These are phyloP conservation scores for Globisporangium iwayamae DNA, from an alignment of 352 stramenopile genomes.

Conservation along the genomic window DNA sequence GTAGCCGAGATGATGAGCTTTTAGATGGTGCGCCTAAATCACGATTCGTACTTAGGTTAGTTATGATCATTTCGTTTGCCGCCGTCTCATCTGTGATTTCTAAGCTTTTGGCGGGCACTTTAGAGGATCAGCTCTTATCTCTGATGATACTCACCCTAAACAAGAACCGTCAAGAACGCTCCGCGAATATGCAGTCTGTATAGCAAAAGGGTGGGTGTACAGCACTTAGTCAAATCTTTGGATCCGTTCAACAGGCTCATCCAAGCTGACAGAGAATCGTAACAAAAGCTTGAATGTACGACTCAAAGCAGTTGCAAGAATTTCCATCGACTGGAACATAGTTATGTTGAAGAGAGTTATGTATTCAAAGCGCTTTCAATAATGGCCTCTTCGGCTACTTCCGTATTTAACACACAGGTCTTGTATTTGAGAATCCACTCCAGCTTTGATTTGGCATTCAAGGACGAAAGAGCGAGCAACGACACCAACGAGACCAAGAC, in stretches of 20 bases:
- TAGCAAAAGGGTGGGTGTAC: too few relatives aligned
- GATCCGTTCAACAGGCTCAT: too few relatives aligned
- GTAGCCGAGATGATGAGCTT: not conserved
- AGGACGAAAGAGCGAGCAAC: not conserved
- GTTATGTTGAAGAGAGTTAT: too few relatives aligned
- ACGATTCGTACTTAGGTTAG: not conserved
- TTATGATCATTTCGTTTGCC: not conserved
- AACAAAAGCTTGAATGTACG: too few relatives aligned
- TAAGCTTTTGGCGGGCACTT: too few relatives aligned
- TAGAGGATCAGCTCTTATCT: not conserved
- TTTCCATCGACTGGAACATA: too few relatives aligned
- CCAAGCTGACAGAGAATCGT: too few relatives aligned
- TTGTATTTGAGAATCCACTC: not conserved
- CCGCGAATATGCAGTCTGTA: constrained; percentile 6
- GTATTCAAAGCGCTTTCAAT: too few relatives aligned
- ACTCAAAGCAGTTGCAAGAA: too few relatives aligned
- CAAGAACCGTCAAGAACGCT: constrained; percentile 20
- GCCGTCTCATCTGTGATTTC: not conserved
- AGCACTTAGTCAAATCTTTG: too few relatives aligned
- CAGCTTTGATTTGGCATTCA: not conserved
- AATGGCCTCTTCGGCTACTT: too few relatives aligned
- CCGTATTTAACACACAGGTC: too few relatives aligned
- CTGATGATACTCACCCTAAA: constrained; percentile 11
- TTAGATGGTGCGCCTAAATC: not conserved
- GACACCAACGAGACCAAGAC: not conserved